phyloP scores from a whole-genome alignment of 139 green algal genomes.

The Raphidocelis subcapitata region DNA sequence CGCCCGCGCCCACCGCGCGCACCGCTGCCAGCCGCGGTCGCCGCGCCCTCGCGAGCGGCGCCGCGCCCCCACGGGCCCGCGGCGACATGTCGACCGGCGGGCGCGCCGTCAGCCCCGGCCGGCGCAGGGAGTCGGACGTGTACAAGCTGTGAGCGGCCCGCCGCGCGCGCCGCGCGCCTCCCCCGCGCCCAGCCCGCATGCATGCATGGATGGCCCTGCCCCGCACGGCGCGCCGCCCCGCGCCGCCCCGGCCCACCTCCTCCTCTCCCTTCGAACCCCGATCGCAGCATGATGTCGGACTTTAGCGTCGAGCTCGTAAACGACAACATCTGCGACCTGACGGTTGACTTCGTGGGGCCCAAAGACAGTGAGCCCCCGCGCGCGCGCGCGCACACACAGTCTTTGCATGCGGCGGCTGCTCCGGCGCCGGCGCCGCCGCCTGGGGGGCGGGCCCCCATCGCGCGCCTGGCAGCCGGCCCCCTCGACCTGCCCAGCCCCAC shows the following conservation, averaged over 20 bases:
- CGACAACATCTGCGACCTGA: slow-evolving; percentile 93
- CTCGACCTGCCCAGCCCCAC: neutral
- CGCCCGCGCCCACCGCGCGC: too few relatives aligned
- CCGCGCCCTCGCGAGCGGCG: too few relatives aligned
- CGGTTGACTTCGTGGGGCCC: slow-evolving; percentile 90
- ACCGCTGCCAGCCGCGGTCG: too few relatives aligned
- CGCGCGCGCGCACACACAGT: neutral
- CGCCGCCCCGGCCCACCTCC: neutral
- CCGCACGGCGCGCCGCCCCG: too few relatives aligned
- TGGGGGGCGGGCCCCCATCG: neutral
- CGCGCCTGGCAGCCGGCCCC: too few relatives aligned
- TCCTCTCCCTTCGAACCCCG: neutral
- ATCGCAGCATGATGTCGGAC: slow-evolving; percentile 95
- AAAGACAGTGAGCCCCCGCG: slow-evolving; percentile 55
- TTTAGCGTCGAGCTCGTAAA: slow-evolving; percentile 96
- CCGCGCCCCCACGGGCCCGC: too few relatives aligned
- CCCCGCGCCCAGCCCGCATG: too few relatives aligned
- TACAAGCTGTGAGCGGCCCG: neutral
- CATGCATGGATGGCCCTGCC: too few relatives aligned
- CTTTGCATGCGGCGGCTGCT: neutral
- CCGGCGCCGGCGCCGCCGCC: neutral
- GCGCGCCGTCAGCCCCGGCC: too few relatives aligned
- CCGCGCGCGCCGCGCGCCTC: too few relatives aligned
- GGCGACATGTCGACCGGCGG: too few relatives aligned
- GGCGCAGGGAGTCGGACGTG: neutral